A percentile compares a stretch with the other conserved stretches of the same genome.
Evolutionary conservation across 1,284 basidiomycete species (phyloP).

Genomic region (Meira nashicola): DNA sequence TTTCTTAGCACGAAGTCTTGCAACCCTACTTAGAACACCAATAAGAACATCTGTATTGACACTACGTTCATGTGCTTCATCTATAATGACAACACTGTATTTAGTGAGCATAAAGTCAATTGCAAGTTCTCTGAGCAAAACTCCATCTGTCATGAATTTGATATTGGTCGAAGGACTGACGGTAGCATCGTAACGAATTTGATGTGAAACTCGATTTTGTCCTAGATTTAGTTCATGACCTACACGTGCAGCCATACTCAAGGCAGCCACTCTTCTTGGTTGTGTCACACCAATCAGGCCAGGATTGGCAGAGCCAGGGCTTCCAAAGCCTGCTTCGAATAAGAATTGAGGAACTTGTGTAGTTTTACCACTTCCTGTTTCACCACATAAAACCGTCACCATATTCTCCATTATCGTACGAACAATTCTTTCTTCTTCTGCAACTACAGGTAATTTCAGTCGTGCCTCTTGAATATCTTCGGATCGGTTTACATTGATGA

Average conservation of each 20-base stretch:
- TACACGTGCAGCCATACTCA: conserved; percentile 90
- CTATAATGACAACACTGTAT: conserved; percentile 84
- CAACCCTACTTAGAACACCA: conserved; percentile 86
- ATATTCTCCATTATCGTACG: conserved; percentile 82
- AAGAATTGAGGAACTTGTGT: conserved; percentile 93
- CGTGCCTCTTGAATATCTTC: conserved; percentile 72
- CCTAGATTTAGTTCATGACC: conserved; percentile 78
- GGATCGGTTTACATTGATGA: conserved; percentile 66
- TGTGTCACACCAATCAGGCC: conserved; percentile 98
- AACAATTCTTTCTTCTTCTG: conserved; percentile 91
- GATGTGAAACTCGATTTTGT: conserved; percentile 79
- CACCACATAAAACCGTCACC: conserved; percentile 69
- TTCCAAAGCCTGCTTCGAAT: conserved; percentile 91
- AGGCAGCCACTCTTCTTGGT: conserved; percentile 91
- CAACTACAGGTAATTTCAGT: conserved; percentile 77
- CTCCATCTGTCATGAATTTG: conserved; percentile 99
- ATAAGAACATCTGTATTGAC: conserved; percentile 98
- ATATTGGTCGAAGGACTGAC: conserved; percentile 81
- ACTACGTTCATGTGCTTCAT: conserved; percentile 96
- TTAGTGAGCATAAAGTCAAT: conserved; percentile 81
- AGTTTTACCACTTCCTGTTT: conserved; percentile 96
- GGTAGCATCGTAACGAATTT: conserved; percentile 94
- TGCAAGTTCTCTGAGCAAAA: conserved; percentile 84
- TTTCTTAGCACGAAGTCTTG: conserved; percentile 66
- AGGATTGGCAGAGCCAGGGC: conserved; percentile 79